Conservation (phyloP, 768 basidiomycete genomes). For the Russula foetens region DNA sequence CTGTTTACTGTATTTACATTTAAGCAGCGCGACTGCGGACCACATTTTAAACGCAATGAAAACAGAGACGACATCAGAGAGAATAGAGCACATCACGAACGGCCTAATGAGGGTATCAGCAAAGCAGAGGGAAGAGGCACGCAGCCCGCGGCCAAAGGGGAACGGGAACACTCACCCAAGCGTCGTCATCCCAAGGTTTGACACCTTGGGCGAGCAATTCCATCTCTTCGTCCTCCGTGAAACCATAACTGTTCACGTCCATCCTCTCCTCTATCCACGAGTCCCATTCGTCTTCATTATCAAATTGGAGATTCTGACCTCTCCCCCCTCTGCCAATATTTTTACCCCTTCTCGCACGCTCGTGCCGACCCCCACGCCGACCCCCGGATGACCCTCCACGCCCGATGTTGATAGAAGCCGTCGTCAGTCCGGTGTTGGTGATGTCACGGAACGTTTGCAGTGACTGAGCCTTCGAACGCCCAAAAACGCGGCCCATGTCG, state of each 20-base stretch:
- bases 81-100: conserved; percentile 1
- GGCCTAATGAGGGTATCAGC: neutral
- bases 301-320: too few relatives aligned
- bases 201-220: conserved; percentile 34
- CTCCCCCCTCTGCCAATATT: too few relatives aligned
- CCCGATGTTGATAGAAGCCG: too few relatives aligned
- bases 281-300: neutral
- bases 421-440: neutral
- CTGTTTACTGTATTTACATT: neutral
- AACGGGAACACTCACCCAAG: conserved; percentile 27
- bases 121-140: neutral
- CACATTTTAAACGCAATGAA: neutral
- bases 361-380: too few relatives aligned
- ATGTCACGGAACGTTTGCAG: neutral
- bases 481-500: neutral
- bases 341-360: too few relatives aligned
- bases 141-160: neutral
- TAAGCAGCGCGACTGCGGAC: neutral
- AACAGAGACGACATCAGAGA: neutral
- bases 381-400: too few relatives aligned
- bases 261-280: conserved; percentile 18
- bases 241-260: conserved; percentile 28
- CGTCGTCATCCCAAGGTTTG: conserved; percentile 40
- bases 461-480: neutral
- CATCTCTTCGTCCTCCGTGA: conserved; percentile 28